Evolutionary conservation across 306 rosid species (phyloP).

Genomic region (Parietaria judaica): DNA sequence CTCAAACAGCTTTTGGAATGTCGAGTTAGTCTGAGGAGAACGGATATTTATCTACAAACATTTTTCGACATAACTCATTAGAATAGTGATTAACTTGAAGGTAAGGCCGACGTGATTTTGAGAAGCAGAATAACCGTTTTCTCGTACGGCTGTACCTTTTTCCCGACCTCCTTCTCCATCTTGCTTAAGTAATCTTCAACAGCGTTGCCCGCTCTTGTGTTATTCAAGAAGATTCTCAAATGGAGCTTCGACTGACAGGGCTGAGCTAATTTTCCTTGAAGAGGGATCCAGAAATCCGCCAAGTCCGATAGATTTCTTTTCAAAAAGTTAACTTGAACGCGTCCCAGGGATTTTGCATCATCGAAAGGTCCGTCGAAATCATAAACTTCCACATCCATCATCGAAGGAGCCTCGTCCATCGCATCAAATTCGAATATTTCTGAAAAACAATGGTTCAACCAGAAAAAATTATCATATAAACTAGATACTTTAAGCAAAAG

Average conservation of each 20-base stretch:
- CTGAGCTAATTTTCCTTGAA: constrained; percentile 77
- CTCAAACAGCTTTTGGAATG: constrained; percentile 85
- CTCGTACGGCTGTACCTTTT: constrained; percentile 47
- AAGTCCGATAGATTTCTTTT: constrained; percentile 75
- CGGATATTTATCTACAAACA: constrained; percentile 65
- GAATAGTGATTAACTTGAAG: constrained; percentile 3
- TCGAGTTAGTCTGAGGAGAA: constrained; percentile 93
- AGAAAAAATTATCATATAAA: constrained; percentile 14
- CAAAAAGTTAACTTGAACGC: constrained; percentile 70
- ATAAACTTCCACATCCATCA: constrained; percentile 70
- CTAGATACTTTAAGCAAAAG: constrained; percentile 1
- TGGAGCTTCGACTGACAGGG: constrained; percentile 79
- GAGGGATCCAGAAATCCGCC: constrained; percentile 85
- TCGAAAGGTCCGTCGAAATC: constrained; percentile 95
- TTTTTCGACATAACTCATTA: constrained; percentile 12
- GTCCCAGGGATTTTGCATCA: constrained; percentile 71
- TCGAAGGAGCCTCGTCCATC: constrained; percentile 90
- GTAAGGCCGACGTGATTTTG: constrained; percentile 11
- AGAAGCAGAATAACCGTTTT: constrained; percentile 15
- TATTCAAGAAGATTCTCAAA: constrained; percentile 76
- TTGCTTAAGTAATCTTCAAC: constrained; percentile 67
- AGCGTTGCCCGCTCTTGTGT: constrained; percentile 68
- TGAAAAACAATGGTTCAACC: constrained; percentile 26
- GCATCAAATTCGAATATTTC: constrained; percentile 99
- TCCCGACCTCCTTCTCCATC: constrained; percentile 99